phyloP scores from a whole-genome alignment of 2,329 filamentous ascomycete genomes.

The Cadophora gregata region DNA sequence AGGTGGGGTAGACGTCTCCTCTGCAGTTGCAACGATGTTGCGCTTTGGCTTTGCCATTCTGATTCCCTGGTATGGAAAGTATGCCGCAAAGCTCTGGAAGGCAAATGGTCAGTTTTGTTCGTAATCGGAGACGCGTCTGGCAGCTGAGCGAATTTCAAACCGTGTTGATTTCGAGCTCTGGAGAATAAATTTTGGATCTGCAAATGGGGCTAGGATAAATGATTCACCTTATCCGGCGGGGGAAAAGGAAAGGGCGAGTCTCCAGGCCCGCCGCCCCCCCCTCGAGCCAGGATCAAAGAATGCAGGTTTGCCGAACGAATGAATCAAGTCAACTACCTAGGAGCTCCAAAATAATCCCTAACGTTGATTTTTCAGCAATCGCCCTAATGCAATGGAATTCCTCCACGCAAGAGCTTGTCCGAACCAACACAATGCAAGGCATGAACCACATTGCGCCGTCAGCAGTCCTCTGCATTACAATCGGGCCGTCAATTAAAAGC shows the following conservation, averaged over 20 bases:
- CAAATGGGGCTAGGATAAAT: conserved; percentile 6
- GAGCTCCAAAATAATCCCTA: not conserved
- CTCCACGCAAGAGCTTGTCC: not conserved
- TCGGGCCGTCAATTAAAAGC: not conserved
- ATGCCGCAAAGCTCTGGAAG: not conserved
- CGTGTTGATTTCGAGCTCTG: not conserved
- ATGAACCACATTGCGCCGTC: not conserved
- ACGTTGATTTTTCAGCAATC: conserved; percentile 13
- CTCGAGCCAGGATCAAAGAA: not conserved
- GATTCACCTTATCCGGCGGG: conserved; percentile 7
- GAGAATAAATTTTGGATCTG: conserved; percentile 8
- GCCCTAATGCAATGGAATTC: not conserved
- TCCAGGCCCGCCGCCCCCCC: not conserved
- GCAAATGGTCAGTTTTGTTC: not conserved
- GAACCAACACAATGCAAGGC: not conserved
- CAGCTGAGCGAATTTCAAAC: not conserved
- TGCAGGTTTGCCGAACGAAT: conserved; percentile 7
- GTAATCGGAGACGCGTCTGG: not conserved
- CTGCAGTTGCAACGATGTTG: conserved; percentile 76
- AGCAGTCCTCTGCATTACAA: not conserved
- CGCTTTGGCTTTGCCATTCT: conserved; percentile 78
- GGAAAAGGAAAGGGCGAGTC: too few species aligned
- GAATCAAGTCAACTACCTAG: too few species aligned
- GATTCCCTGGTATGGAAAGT: not conserved
- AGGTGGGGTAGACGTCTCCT: conserved; percentile 69